phyloP scores from a whole-genome alignment of 2,329 filamentous ascomycete genomes.

The Fonsecaea multimorphosa region DNA sequence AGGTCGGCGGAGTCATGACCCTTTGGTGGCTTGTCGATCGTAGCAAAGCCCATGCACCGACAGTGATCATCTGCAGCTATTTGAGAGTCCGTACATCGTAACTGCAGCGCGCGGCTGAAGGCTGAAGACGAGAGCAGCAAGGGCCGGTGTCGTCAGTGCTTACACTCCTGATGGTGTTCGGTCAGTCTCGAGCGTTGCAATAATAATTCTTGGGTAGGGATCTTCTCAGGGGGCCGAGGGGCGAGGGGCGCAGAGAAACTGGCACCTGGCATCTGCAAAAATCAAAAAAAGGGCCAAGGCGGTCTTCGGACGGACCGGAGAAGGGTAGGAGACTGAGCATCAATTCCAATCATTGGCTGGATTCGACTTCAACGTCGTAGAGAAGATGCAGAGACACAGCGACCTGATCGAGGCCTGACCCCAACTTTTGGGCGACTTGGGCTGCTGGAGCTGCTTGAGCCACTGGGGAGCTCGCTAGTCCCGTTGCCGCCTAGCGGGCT shows the following conservation, averaged over 20 bases:
- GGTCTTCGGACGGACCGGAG: constrained; percentile 32
- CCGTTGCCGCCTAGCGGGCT: constrained; percentile 3
- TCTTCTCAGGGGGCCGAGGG: constrained; percentile 21
- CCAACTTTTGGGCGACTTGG: constrained; percentile 2
- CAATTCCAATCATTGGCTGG: not conserved
- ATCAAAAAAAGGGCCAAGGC: constrained; percentile 26
- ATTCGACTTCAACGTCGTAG: constrained; percentile 4
- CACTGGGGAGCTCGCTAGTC: not conserved
- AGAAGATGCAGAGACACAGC: not conserved
- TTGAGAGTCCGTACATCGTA: not conserved
- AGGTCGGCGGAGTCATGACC: not conserved
- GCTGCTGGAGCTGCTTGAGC: not conserved
- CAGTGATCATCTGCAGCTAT: not conserved
- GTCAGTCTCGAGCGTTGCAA: not conserved
- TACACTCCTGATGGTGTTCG: no score
- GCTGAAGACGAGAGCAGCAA: not conserved
- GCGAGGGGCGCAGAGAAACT: constrained; percentile 13
- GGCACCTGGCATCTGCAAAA: no score
- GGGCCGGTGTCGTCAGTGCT: constrained; percentile 2
- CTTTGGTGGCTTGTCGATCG: not conserved
- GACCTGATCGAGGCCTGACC: constrained; percentile 16
- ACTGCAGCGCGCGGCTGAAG: not conserved
- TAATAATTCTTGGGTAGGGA: no score
- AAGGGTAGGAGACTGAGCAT: constrained; percentile 4
- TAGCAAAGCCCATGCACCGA: not conserved